These are phyloP conservation scores for Cicer judaicum DNA, from an alignment of 306 rosid species.

Conservation along the genomic window DNA sequence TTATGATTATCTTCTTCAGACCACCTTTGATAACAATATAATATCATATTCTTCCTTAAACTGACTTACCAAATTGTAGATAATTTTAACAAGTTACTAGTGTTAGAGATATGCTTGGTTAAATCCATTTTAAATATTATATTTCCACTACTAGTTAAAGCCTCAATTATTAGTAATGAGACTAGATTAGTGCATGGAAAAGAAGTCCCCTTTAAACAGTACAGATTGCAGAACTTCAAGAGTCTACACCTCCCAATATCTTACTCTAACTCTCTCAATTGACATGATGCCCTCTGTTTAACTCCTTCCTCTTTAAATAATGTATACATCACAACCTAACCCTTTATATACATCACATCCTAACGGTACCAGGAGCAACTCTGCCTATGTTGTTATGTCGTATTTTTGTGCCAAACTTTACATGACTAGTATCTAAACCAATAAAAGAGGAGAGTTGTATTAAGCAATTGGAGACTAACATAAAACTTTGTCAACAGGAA, in stretches of 20 bases:
- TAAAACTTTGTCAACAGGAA: slow-evolving; percentile 3
- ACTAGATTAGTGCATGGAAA: neutral
- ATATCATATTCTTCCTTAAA: slow-evolving; percentile 15
- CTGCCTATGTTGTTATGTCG: neutral
- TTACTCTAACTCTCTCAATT: neutral
- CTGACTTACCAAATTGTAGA: neutral
- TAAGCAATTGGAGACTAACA: neutral
- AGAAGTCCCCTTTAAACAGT: neutral
- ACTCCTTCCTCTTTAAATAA: neutral
- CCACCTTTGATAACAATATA: slow-evolving; percentile 30
- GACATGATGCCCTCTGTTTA: neutral
- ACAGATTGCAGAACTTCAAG: neutral
- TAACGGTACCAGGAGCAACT: neutral
- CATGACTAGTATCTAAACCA: neutral
- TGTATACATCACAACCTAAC: neutral
- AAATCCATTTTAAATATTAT: neutral
- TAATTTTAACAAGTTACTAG: slow-evolving; percentile 30
- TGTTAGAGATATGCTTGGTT: slow-evolving; percentile 17
- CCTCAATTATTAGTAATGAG: neutral
- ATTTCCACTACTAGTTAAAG: slow-evolving; percentile 1
- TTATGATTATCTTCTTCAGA: slow-evolving; percentile 20
- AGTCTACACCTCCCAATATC: neutral
- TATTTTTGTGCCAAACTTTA: neutral
- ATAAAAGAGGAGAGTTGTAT: slow-evolving; percentile 7
- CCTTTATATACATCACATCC: neutral